A percentile compares a stretch with the other conserved stretches of the same genome.
Conservation (phyloP, 805 yeast species). For the Diddensiella caesifluorescens region DNA sequence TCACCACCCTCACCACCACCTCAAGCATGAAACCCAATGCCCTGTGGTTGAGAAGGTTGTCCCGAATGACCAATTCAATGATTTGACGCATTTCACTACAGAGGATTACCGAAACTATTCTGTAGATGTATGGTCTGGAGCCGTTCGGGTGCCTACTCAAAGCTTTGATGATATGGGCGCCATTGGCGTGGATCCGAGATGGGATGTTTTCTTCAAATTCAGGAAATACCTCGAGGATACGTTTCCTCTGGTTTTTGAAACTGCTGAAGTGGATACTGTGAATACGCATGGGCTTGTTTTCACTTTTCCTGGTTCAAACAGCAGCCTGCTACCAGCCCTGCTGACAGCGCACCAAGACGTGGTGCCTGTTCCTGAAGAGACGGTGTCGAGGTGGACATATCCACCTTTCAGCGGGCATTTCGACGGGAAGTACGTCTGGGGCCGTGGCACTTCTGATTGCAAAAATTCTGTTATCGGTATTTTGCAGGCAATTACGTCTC, state of each 20-base stretch:
- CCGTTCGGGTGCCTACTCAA: slow-evolving; percentile 62
- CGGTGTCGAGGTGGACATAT: slow-evolving; percentile 54
- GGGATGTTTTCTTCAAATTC: slow-evolving; percentile 44
- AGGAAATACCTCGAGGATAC: slow-evolving; percentile 48
- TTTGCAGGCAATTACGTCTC: slow-evolving; percentile 58
- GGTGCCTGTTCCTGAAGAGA: slow-evolving; percentile 63
- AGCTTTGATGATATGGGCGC: slow-evolving; percentile 50
- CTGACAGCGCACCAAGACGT: slow-evolving; percentile 77
- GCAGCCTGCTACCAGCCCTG: slow-evolving; percentile 53
- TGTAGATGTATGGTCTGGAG: slow-evolving; percentile 37
- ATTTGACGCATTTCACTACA: slow-evolving; percentile 15
- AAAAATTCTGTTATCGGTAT: slow-evolving; percentile 63
- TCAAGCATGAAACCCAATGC: not conserved
- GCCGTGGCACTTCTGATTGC: slow-evolving; percentile 75
- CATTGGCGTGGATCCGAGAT: slow-evolving; percentile 47
- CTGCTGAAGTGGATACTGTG: slow-evolving; percentile 48
- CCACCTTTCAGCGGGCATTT: slow-evolving; percentile 63
- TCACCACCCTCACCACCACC: not conserved
- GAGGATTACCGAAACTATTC: slow-evolving; percentile 17
- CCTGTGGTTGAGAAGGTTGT: not conserved
- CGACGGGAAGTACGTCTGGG: slow-evolving; percentile 64
- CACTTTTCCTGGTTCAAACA: slow-evolving; percentile 55
- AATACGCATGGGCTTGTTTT: slow-evolving; percentile 59
- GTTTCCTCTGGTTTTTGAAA: slow-evolving; percentile 49
- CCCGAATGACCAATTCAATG: slow-evolving; percentile 1